Base-by-base conservation (phyloP, 257 asterid species). In the Linaria vulgaris region DNA sequence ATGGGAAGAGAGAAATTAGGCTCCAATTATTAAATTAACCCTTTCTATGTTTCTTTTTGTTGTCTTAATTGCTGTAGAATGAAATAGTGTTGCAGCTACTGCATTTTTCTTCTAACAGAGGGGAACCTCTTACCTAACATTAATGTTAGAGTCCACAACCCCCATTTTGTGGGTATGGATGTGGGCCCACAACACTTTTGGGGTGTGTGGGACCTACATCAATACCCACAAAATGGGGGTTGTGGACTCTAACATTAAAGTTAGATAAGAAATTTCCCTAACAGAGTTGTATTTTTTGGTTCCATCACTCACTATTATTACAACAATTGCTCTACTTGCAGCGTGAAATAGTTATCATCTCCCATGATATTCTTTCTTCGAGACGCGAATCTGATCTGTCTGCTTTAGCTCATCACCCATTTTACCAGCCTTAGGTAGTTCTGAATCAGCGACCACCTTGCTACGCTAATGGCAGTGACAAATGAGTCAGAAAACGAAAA, bases 361-460 rank as follows among this genome's bases (percentile, higher is more conserved):
- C 99, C 19, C 97, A 94, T 60, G 85, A 82, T 30, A 71, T 94
- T 74, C 88, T 90, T 69, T 86, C 96, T 39, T 81, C 95, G 21
- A 87, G 75, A 60, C 85, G 92, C 74, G 96, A 94, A 49, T 69
- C 78, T 24, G 87, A 84, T 70, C 80, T 87, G 43, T 78, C 92
- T 64, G 81, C 89, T 56, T 71, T 85, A 67, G 80, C 91, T 68
- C 95, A 91, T 43, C 96, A 79, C 69, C 88, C 95, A 41, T 74
- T 80, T 56, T 84, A 83, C 74, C 96, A 84, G 68, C 87, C 91
- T 39, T 95, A 76, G 80, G 78, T 45, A 90, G 97, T 76, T 94
- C 99, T 9, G 99, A 85, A 66, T 94, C 99, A 49, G 99, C 91
- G 45, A 94, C 99, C n/a, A 94, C 96, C 25, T 89, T 97, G 58